Evolutionary conservation across 805 yeast species (phyloP).

Genomic region (Hanseniaspora lachancei): DNA sequence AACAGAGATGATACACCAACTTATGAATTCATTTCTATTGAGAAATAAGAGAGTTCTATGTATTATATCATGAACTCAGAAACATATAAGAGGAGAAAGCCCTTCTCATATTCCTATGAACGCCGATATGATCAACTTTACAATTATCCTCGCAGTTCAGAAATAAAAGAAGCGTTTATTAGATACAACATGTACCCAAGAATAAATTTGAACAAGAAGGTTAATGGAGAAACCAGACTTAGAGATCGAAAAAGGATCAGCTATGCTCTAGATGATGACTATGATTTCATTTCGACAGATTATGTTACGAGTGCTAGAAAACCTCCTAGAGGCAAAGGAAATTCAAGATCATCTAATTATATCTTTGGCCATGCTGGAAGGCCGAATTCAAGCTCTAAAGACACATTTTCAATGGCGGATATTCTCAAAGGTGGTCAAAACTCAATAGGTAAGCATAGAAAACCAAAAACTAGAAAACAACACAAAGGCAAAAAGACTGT

Average conservation of each 20-base stretch:
- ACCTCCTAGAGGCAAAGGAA: neutral
- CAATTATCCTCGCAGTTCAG: conserved; percentile 4
- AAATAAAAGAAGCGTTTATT: neutral
- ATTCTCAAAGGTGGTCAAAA: neutral
- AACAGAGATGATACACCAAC: no score
- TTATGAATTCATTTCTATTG: no score
- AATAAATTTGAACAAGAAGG: neutral
- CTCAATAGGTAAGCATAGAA: neutral
- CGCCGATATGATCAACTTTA: neutral
- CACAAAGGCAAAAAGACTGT: neutral
- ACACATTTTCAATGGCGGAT: neutral
- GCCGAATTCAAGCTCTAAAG: neutral
- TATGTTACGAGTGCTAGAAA: neutral
- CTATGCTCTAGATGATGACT: neutral
- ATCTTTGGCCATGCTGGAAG: neutral
- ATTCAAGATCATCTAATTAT: neutral
- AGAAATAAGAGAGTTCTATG: no score
- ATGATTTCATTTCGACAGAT: neutral
- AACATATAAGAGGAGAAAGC: neutral
- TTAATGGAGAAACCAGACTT: neutral
- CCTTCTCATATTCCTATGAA: neutral
- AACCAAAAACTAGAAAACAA: neutral
- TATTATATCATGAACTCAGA: neutral
- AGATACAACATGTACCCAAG: neutral
- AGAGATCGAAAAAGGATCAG: neutral